These are phyloP conservation scores for Rhizophagus prolifer DNA, from an alignment of 192 early-diverging fungal species.

Conservation along the genomic window DNA sequence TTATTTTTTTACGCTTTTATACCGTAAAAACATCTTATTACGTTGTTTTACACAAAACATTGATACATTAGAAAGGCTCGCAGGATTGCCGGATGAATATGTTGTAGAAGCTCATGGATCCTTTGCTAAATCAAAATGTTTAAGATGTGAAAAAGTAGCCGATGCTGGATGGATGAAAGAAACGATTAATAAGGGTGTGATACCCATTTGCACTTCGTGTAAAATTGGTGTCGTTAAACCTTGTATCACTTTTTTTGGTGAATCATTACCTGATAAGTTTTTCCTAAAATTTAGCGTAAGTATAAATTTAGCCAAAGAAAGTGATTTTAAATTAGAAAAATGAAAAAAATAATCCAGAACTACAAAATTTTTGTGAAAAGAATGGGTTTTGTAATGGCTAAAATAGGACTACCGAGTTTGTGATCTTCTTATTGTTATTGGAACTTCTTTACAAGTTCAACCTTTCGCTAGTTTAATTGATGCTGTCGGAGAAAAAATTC, in stretches of 20 bases:
- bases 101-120: slow-evolving; percentile 95
- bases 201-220: slow-evolving; percentile 74
- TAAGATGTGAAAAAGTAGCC: slow-evolving; percentile 51
- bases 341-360: too few relatives aligned
- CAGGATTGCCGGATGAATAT: slow-evolving; percentile 66
- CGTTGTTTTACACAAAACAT: slow-evolving; percentile 97
- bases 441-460: slow-evolving; percentile 86
- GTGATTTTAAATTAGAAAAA: too few relatives aligned
- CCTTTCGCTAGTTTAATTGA: slow-evolving; percentile 86
- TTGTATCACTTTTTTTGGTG: slow-evolving; percentile 96
- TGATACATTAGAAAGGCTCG: slow-evolving; percentile 87
- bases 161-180: slow-evolving; percentile 45
- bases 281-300: slow-evolving; percentile 49
- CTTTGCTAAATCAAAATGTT: slow-evolving; percentile 81
- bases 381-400: too few relatives aligned
- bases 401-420: slow-evolving; percentile 67
- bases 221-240: slow-evolving; percentile 76
- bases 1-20: slow-evolving; percentile 81
- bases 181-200: slow-evolving; percentile 52
- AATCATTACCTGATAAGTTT: slow-evolving; percentile 80
- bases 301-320: background rate
- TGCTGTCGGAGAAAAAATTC: slow-evolving; percentile 59
- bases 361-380: too few relatives aligned
- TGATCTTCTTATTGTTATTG: slow-evolving; percentile 92
- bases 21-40: slow-evolving; percentile 66